Conservation (phyloP, 176 grass and related monocot species). For the Eleusine indica region DNA sequence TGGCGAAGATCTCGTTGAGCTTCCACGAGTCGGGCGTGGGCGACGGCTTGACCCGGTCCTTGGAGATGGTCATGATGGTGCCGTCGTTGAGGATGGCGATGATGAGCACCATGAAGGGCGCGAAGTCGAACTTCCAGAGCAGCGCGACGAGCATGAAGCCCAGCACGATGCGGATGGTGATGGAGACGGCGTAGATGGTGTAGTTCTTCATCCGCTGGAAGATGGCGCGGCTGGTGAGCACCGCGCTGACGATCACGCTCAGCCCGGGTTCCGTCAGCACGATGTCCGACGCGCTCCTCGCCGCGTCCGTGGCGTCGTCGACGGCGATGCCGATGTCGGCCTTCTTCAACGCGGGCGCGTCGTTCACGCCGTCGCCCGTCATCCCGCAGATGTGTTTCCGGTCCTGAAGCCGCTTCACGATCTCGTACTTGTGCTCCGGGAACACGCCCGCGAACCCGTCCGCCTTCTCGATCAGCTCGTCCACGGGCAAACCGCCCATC, state of each 20-base stretch:
- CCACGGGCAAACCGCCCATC: conserved; percentile 55
- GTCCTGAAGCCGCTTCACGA: conserved; percentile 94
- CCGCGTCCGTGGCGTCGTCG: conserved; percentile 88
- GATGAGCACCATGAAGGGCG: conserved; percentile 98
- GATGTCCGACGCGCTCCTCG: conserved; percentile 90
- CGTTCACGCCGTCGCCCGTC: conserved; percentile 96
- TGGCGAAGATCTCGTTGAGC: conserved; percentile 88
- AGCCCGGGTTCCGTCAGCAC: conserved; percentile 95
- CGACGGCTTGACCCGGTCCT: conserved; percentile 95
- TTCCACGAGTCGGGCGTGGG: conserved; percentile 96
- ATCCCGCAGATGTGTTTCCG: conserved; percentile 98
- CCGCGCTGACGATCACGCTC: conserved; percentile 96
- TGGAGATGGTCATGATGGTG: conserved; percentile 99
- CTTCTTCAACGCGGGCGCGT: conserved; percentile 96
- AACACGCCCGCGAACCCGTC: conserved; percentile 94
- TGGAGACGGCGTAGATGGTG: conserved; percentile 99
- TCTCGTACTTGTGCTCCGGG: conserved; percentile 99
- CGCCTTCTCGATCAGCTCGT: conserved; percentile 98
- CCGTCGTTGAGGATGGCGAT: conserved; percentile 97
- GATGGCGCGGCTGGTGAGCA: conserved; percentile 88
- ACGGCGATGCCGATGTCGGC: conserved; percentile 96
- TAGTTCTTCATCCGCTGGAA: conserved; percentile 99
- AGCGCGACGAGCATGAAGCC: conserved; percentile 92
- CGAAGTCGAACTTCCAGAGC: conserved; percentile 96
- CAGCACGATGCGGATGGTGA: conserved; percentile 94